Base-by-base conservation (phyloP, 352 stramenopile species). In the Pythium folliculosum region DNA sequence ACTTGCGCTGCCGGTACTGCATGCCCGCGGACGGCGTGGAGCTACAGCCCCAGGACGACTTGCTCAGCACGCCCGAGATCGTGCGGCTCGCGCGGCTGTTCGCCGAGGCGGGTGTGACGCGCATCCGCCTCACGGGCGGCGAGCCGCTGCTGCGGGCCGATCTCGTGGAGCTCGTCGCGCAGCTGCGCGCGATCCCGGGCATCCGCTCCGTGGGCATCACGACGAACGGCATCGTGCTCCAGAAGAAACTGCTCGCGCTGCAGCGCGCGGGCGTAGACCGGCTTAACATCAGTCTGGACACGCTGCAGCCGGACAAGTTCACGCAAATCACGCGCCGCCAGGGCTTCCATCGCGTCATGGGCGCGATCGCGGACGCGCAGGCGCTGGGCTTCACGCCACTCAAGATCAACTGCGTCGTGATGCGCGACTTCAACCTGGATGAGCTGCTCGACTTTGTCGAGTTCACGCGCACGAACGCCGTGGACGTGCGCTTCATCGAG, bases 401-500 rank as follows among this genome's bases (percentile, higher is more conserved):
- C 21, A 99, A 99, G 80, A 86, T 99, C 45, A 99, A 99, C 82
- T 98, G 92, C 77, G 95, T 98, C 7, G 95, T 99, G 10, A 98
- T 99, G 85, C 92, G 94, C 16, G 92, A 95, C 60, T 89, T 98
- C 47, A 99, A 99, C 77, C 76, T 97, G 45, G 81, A 97, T 60
- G 96, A 99, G 73, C 54, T 99, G 19, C 66, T 84, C 14, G 94
- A 98, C 70, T 99, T 99, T 84, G 90, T 98, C 37, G 77, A 80
- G n/a, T 89, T 99, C 51, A 97, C 93, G 7, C 72, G 89, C 40
- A 69, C 92, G 8, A 78, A 87, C 44, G 75, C 77, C 27, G 78
- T 99, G 13, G 91, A 99, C 60, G 88, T 99, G 47, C 90, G 97
- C 30, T 99, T 99, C 71, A 99, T 99, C 70, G 97, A 99, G 85